Evolutionary conservation across 1,139 yeast genomes (phyloP).

Genomic region (Diutina siamensis): DNA sequence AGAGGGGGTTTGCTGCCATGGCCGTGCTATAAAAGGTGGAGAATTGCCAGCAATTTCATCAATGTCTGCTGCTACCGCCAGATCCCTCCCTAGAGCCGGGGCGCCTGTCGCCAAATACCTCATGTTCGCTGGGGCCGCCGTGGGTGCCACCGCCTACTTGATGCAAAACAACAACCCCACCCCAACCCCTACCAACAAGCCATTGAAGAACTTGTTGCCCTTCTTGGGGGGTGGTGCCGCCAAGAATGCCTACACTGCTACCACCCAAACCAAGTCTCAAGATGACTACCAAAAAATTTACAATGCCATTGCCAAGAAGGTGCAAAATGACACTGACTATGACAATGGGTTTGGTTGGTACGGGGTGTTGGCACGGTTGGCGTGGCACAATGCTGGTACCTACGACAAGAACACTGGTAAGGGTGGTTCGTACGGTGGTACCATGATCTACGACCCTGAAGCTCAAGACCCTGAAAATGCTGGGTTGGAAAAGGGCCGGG

Average conservation of each 20-base stretch:
- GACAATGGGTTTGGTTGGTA: slow-evolving; percentile 57
- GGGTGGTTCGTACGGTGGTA: slow-evolving; percentile 82
- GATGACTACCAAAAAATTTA: slow-evolving; percentile 67
- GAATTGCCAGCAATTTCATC: no score
- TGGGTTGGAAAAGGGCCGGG: slow-evolving; percentile 58
- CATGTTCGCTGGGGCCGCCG: background rate
- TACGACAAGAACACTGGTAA: slow-evolving; percentile 41
- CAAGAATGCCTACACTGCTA: background rate
- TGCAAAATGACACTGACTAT: slow-evolving; percentile 67
- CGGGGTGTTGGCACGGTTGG: slow-evolving; percentile 55
- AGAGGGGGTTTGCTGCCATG: background rate
- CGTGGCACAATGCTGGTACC: slow-evolving; percentile 74
- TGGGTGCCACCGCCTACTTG: background rate
- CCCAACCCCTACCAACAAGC: background rate
- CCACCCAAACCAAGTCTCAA: background rate
- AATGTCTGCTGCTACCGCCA: slow-evolving; percentile 5
- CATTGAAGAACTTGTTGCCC: slow-evolving; percentile 4
- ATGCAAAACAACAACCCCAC: background rate
- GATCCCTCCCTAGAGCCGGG: background rate
- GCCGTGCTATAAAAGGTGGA: background rate
- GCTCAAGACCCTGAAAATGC: slow-evolving; percentile 60
- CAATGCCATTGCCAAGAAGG: slow-evolving; percentile 65
- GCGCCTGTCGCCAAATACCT: background rate
- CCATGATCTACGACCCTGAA: slow-evolving; percentile 66
- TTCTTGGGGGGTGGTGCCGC: slow-evolving; percentile 1